A percentile compares a stretch with the other conserved stretches of the same genome.
Conservation (phyloP, 192 early-diverging fungal species). For the Entomortierella beljakovae region DNA sequence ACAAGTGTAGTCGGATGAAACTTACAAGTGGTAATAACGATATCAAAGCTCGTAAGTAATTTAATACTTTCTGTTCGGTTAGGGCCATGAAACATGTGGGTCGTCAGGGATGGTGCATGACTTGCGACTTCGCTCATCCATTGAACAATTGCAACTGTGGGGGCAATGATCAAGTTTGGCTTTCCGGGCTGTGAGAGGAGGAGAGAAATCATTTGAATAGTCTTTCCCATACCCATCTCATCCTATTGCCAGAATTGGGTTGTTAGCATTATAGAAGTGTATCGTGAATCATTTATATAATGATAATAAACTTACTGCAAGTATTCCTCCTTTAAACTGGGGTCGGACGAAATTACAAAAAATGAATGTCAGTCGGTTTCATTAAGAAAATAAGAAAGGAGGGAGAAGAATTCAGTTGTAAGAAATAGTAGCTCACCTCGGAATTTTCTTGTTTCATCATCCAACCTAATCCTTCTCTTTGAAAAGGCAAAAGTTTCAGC, state of each 20-base stretch:
- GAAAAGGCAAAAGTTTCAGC: constrained; percentile 88
- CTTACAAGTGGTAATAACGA: constrained; percentile 80
- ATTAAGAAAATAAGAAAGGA: constrained; percentile 2
- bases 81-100: constrained; percentile 81
- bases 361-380: too few relatives aligned
- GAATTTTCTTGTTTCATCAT: constrained; percentile 80
- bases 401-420: background rate
- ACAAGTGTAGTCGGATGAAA: background rate
- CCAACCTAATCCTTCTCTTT: constrained; percentile 88
- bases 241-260: constrained; percentile 59
- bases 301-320: constrained; percentile 62
- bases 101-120: constrained; percentile 71
- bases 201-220: constrained; percentile 91
- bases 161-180: constrained; percentile 87
- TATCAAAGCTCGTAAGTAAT: constrained; percentile 76
- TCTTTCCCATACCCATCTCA: constrained; percentile 97
- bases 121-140: constrained; percentile 85
- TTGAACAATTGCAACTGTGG: constrained; percentile 90
- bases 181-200: constrained; percentile 72
- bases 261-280: background rate
- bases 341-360: constrained; percentile 15
- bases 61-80: constrained; percentile 66
- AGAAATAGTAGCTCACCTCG: constrained; percentile 23
- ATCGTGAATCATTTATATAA: background rate
- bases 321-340: constrained; percentile 79